These are phyloP conservation scores for Cladorrhinum sp. DNA, from an alignment of 2,329 filamentous ascomycete genomes.

Conservation along the genomic window DNA sequence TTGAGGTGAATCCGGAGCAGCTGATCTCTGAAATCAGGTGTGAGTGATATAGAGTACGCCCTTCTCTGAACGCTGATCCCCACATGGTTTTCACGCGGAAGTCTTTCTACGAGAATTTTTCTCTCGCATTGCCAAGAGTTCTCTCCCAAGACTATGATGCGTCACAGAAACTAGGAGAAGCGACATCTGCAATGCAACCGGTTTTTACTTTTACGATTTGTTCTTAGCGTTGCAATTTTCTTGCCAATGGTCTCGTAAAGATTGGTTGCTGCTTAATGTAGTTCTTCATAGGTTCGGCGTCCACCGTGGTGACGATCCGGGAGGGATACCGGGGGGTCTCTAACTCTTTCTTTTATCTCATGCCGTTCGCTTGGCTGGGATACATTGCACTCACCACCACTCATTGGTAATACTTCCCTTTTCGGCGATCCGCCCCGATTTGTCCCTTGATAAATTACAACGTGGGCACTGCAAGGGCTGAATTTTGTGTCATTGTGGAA, in stretches of 20 bases:
- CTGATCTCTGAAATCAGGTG: background rate
- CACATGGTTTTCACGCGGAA: background rate
- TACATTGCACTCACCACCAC: background rate
- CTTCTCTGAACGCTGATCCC: no score
- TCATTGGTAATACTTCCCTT: background rate
- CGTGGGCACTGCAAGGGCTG: background rate
- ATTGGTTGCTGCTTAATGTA: background rate
- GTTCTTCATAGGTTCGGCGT: background rate
- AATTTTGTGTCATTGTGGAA: background rate
- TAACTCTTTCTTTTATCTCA: background rate
- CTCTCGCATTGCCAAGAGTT: background rate
- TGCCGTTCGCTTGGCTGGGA: background rate
- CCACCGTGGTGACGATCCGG: background rate
- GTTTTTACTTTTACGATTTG: background rate
- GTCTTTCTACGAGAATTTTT: background rate
- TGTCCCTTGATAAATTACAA: background rate
- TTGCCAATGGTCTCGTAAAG: background rate
- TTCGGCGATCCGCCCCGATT: background rate
- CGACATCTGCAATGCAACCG: conserved; percentile 5
- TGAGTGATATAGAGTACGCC: background rate
- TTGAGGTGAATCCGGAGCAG: background rate
- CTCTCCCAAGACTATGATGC: background rate
- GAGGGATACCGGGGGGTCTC: background rate
- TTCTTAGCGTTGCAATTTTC: background rate
- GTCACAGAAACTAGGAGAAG: conserved; percentile 3